Percentiles rank a stretch among this genome's conserved stretches.
Conservation (phyloP, 768 basidiomycete genomes). For the Jaapia argillacea region DNA sequence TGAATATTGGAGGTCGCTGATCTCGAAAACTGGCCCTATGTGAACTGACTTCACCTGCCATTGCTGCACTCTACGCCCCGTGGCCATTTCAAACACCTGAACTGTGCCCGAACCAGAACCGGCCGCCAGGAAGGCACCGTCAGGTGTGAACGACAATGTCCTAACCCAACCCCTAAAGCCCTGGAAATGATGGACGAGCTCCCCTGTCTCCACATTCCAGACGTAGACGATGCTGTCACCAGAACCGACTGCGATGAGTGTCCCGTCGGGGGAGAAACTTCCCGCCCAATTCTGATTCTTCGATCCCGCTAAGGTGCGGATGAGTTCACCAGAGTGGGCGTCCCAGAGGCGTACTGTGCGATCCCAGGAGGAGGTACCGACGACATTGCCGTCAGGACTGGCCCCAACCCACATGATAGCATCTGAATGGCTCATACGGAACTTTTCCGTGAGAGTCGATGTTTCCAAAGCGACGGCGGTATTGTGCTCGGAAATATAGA, state of each 20-base stretch:
- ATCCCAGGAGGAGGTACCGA: neutral
- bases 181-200: neutral
- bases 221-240: slow-evolving; percentile 5
- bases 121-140: neutral
- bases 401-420: neutral
- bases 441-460: neutral
- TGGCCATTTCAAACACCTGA: neutral
- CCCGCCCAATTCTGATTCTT: slow-evolving; percentile 1
- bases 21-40: neutral
- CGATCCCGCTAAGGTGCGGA: neutral
- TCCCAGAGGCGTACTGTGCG: neutral
- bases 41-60: neutral
- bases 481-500: neutral
- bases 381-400: neutral
- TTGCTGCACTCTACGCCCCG: neutral
- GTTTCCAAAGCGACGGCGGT: neutral
- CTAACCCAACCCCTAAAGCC: neutral
- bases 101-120: neutral
- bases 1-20: neutral
- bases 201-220: slow-evolving; percentile 4
- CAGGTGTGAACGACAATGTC: neutral
- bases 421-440: neutral
- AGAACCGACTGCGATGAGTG: slow-evolving; percentile 2
- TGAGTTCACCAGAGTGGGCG: neutral
- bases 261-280: slow-evolving; percentile 4